Base-by-base conservation (phyloP, 1,284 basidiomycete species). In the Tilletia caries region DNA sequence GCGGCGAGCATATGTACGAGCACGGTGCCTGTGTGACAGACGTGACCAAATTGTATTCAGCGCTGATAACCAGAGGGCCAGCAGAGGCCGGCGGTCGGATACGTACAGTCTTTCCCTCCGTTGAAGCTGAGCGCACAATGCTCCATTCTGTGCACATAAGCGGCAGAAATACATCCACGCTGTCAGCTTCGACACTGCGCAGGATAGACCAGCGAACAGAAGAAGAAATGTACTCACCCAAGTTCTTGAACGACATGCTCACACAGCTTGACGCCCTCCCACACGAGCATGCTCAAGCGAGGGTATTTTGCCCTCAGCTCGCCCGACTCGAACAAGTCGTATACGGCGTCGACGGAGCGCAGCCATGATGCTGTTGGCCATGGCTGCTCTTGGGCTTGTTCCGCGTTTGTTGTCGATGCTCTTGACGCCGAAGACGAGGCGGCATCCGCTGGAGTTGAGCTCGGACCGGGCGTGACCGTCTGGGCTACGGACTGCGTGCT, bases 1-100 rank as follows among this genome's bases (percentile, higher is more conserved):
- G 90, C 92, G 2, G 90, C 90, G 66, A 92, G 90, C 44, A 98
- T 89, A 83, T 97, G 95, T 2, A 98, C 87, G 27, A 98, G 88
- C 13, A 98, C 94, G 0, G 95, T 98, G 83, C 94, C 80, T 48
- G 64, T n/a, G n/a, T n/a, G n/a, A n/a, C n/a, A n/a, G n/a, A n/a
- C n/a, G n/a, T n/a, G n/a, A n/a, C n/a, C n/a, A n/a, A n/a, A n/a
- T n/a, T n/a, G n/a, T n/a, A n/a, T n/a, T n/a, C n/a, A n/a, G n/a
- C n/a, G n/a, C n/a, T n/a, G n/a, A n/a, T n/a, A n/a, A n/a, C 2
- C 37, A 41, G 37, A 18, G 32, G 32, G 33, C n/a, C 25, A 1
- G 12, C 29, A 8, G 58, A 25, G 67, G 25, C 54, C 37, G 23
- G 1, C 50, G 43, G 23, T 43, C 48, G 65, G 27, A 6, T 0